Evolutionary conservation across 2,329 filamentous ascomycete genomes (phyloP), one percentile per base, ranked within the genome.

Genomic region (Cytospora schulzeri): DNA sequence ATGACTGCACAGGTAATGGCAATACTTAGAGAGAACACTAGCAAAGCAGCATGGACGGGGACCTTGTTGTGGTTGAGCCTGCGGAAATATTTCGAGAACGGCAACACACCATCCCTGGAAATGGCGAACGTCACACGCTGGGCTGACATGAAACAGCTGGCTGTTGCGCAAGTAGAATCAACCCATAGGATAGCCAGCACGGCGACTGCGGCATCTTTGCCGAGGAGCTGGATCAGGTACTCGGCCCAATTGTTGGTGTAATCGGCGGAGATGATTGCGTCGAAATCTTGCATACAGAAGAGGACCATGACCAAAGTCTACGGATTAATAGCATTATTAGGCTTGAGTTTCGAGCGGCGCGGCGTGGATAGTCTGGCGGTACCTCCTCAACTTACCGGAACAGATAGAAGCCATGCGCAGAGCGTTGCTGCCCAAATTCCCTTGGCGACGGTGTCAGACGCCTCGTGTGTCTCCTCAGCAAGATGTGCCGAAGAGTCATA

Each of bases 81-180:
- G 1, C 74, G 68, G 63, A 78, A 77, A 62, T 73, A 76, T 41
- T 68, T 71, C 35, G 73, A 74, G 52, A 72, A 74, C 1, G 77
- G 76, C 15, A 79, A 70, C n/a, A 79, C 74, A 17, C 72, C 72
- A 67, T 79, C 77, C 4, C 76, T 69, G 1, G 75, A 75, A 56
- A 79, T 76, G 60, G 77, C 76, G 62, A 75, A 79, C 0, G 77
- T 78, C 35, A 78, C 74, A 24, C 76, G 71, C 65, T 78, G 75
- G 1, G 76, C 76, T 1, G 73, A 75, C 73, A 78, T 73, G 71
- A 77, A 75, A 68, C 73, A 75, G 19, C 69, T 72, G 22, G 75
- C 74, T 8, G 76, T 76, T 4, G 74, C 74, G 66, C 74, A 77
- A 1, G 75, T 77, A 12, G 71, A 72, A 64, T 78, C 76, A 3